phyloP scores from a whole-genome alignment of 2,329 filamentous ascomycete genomes.

The Macrophomina pseudophaseolina region DNA sequence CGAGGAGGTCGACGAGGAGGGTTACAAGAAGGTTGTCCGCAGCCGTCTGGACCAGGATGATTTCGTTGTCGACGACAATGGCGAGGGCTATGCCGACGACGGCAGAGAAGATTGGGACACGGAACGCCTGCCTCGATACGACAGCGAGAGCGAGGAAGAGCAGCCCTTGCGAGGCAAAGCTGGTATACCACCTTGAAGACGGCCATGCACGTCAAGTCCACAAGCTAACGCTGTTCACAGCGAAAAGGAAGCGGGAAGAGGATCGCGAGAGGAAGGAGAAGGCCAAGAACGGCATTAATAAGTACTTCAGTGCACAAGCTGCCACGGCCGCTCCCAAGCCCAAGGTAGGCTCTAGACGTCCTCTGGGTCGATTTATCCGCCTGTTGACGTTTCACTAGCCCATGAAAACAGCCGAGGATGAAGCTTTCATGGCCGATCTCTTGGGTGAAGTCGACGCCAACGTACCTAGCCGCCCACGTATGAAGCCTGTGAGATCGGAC shows the following conservation, averaged over 20 bases:
- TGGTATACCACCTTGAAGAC: constrained; percentile 45
- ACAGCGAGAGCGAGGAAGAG: constrained; percentile 77
- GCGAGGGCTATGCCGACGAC: constrained; percentile 94
- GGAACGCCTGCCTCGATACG: constrained; percentile 69
- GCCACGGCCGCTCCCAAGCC: constrained; percentile 70
- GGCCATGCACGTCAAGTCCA: neutral
- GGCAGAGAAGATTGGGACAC: constrained; percentile 71
- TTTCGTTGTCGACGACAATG: constrained; percentile 98
- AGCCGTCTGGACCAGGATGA: constrained; percentile 90
- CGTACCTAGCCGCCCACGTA: constrained; percentile 60
- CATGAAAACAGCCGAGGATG: constrained; percentile 82
- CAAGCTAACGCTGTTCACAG: constrained; percentile 48
- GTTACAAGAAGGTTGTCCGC: constrained; percentile 90
- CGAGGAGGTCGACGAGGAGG: constrained; percentile 95
- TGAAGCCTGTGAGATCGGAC: constrained; percentile 73
- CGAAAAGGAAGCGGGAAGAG: constrained; percentile 86
- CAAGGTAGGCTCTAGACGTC: constrained; percentile 64
- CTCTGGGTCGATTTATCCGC: neutral
- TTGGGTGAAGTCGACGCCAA: constrained; percentile 89
- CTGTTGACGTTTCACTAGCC: constrained; percentile 48
- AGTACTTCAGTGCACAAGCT: constrained; percentile 86
- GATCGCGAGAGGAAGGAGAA: constrained; percentile 84
- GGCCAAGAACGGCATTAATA: constrained; percentile 88
- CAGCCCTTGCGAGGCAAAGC: constrained; percentile 63
- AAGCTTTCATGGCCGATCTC: constrained; percentile 82